A percentile compares a stretch with the other conserved stretches of the same genome.
Conservation (phyloP, 306 rosid genomes). For the Sophora flavescens region DNA sequence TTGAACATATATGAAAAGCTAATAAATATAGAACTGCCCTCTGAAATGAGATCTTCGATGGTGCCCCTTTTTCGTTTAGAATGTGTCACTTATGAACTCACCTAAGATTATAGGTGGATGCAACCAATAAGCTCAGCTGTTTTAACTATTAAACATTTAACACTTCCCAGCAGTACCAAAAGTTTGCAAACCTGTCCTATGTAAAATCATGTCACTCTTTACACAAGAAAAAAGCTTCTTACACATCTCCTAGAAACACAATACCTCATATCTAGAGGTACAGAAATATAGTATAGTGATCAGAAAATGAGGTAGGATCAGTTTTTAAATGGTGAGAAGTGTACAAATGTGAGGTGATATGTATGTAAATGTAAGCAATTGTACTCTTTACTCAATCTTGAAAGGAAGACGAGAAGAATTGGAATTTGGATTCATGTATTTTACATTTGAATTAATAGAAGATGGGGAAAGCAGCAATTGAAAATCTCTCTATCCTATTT, state of each 20-base stretch:
- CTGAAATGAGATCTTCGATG: background rate
- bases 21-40: background rate
- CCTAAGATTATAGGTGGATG: background rate
- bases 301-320: no score
- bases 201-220: constrained; percentile 1
- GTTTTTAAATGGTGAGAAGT: no score
- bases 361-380: no score
- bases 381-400: constrained; percentile 1
- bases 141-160: background rate
- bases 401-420: background rate
- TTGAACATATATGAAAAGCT: background rate
- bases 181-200: background rate
- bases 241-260: no score
- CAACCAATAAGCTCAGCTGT: background rate
- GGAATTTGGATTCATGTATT: background rate
- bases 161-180: background rate
- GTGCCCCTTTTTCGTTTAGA: background rate
- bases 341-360: no score
- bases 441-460: background rate
- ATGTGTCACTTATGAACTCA: background rate
- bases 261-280: no score
- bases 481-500: constrained; percentile 31
- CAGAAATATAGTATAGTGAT: no score
- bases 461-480: background rate
- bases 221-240: background rate